A percentile compares a stretch with the other conserved stretches of the same genome.
phyloP scores from a whole-genome alignment of 495 filamentous ascomycete species.

The Peziza echinospora region DNA sequence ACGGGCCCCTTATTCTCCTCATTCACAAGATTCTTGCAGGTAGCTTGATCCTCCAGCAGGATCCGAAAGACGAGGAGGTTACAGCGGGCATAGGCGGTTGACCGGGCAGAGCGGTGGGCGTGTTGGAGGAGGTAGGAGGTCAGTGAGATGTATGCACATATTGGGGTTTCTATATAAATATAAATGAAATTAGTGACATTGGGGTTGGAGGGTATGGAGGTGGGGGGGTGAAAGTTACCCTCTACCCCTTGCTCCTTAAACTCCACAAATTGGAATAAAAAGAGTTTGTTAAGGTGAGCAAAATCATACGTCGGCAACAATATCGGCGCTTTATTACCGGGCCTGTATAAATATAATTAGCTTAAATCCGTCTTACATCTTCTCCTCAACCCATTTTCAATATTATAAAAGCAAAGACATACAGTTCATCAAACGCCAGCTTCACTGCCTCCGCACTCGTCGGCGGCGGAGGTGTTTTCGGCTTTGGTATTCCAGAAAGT shows the following conservation, averaged over 20 bases:
- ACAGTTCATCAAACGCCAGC: constrained; percentile 49
- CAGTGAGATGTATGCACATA: constrained; percentile 65
- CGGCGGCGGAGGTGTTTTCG: constrained; percentile 30
- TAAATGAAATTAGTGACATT: too few relatives aligned
- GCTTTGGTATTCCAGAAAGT: constrained; percentile 39
- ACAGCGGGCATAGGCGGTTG: constrained; percentile 60
- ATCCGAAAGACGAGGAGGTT: constrained; percentile 67
- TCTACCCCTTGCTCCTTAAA: constrained; percentile 33
- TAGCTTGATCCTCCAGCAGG: constrained; percentile 61
- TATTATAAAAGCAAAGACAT: constrained; percentile 17
- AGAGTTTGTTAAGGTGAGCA: constrained; percentile 81
- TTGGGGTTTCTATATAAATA: constrained; percentile 36
- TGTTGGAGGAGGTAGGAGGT: constrained; percentile 87
- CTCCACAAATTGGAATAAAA: constrained; percentile 64
- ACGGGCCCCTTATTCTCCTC: constrained; percentile 56
- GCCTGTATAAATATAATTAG: constrained; percentile 32
- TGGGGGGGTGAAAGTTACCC: constrained; percentile 28
- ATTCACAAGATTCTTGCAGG: constrained; percentile 69
- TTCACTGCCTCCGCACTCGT: constrained; percentile 51
- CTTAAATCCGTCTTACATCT: neutral
- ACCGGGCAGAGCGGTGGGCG: constrained; percentile 59
- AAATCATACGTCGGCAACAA: constrained; percentile 84
- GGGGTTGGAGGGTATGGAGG: neutral
- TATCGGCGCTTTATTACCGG: constrained; percentile 52
- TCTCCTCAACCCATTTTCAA: neutral